Percentiles rank a stretch among this genome's conserved stretches.
phyloP scores from a whole-genome alignment of 1,139 yeast species.

The Torulaspora pretoriensis region DNA sequence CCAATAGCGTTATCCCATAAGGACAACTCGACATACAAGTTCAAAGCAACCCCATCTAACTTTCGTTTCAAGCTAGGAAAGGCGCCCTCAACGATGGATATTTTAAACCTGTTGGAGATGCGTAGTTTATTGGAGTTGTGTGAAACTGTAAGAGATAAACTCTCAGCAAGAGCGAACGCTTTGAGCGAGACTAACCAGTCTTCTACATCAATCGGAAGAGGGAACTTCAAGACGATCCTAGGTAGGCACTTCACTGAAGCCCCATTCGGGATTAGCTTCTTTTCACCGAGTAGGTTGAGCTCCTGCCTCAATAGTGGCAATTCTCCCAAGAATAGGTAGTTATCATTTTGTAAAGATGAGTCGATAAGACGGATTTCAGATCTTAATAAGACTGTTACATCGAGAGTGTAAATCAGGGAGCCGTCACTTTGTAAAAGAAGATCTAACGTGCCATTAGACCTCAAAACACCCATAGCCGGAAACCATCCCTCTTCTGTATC shows the following conservation, averaged over 20 bases:
- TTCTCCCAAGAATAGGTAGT: slow-evolving; percentile 56
- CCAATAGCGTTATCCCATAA: slow-evolving; percentile 72
- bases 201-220: slow-evolving; percentile 66
- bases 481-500: slow-evolving; percentile 61
- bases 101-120: slow-evolving; percentile 49
- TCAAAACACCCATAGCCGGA: slow-evolving; percentile 67
- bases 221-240: slow-evolving; percentile 54
- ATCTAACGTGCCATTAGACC: slow-evolving; percentile 62
- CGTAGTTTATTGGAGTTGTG: slow-evolving; percentile 39
- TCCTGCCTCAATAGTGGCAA: slow-evolving; percentile 48
- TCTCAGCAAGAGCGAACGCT: slow-evolving; percentile 63
- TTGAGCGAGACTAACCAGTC: slow-evolving; percentile 79
- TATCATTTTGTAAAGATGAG: slow-evolving; percentile 57
- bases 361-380: slow-evolving; percentile 68
- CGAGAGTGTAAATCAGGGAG: slow-evolving; percentile 56
- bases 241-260: slow-evolving; percentile 13
- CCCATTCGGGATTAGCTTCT: slow-evolving; percentile 32
- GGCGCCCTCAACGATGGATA: slow-evolving; percentile 68
- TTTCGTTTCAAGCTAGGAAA: slow-evolving; percentile 31
- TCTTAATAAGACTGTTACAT: slow-evolving; percentile 52
- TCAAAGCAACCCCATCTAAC: slow-evolving; percentile 27
- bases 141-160: slow-evolving; percentile 27
- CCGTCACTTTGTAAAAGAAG: slow-evolving; percentile 66
- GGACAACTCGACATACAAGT: slow-evolving; percentile 57
- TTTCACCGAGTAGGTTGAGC: slow-evolving; percentile 12